phyloP scores from a whole-genome alignment of 768 basidiomycete genomes.

The Ephemerocybe angulata region DNA sequence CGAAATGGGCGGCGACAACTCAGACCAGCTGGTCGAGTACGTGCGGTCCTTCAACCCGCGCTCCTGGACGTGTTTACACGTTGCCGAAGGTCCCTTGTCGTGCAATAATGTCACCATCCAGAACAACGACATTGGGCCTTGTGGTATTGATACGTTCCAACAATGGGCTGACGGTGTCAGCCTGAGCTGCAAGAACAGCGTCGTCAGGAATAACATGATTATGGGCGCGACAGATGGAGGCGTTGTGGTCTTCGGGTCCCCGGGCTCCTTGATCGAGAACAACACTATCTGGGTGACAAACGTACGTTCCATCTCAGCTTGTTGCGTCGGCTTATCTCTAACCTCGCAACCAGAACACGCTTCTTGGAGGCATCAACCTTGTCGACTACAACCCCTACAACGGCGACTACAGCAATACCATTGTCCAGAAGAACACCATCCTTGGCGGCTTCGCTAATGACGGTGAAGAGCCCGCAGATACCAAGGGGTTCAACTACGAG shows the following conservation, averaged over 20 bases:
- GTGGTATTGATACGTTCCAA: slow-evolving; percentile 58
- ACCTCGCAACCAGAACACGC: slow-evolving; percentile 46
- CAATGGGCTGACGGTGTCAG: slow-evolving; percentile 86
- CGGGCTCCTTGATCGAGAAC: slow-evolving; percentile 68
- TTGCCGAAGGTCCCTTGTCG: slow-evolving; percentile 61
- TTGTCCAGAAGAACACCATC: slow-evolving; percentile 66
- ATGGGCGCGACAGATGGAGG: slow-evolving; percentile 76
- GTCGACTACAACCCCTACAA: slow-evolving; percentile 66
- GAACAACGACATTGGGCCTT: slow-evolving; percentile 83
- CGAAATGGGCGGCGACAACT: slow-evolving; percentile 77
- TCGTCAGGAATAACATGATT: slow-evolving; percentile 66
- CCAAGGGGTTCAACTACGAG: slow-evolving; percentile 52
- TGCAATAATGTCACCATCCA: slow-evolving; percentile 67
- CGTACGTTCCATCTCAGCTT: slow-evolving; percentile 34
- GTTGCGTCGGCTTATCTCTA: slow-evolving; percentile 1
- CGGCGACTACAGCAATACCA: slow-evolving; percentile 62
- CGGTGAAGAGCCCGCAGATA: slow-evolving; percentile 32
- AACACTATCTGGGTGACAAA: slow-evolving; percentile 73
- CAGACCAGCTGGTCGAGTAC: slow-evolving; percentile 70
- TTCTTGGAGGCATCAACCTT: slow-evolving; percentile 76
- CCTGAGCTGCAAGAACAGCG: slow-evolving; percentile 58
- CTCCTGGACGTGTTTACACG: slow-evolving; percentile 80
- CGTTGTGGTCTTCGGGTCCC: slow-evolving; percentile 74
- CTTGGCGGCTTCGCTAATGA: slow-evolving; percentile 65
- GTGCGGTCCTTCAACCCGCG: slow-evolving; percentile 75